Evolutionary conservation across 257 asterid genomes (phyloP).

Genomic region (Nicotiana otophora): DNA sequence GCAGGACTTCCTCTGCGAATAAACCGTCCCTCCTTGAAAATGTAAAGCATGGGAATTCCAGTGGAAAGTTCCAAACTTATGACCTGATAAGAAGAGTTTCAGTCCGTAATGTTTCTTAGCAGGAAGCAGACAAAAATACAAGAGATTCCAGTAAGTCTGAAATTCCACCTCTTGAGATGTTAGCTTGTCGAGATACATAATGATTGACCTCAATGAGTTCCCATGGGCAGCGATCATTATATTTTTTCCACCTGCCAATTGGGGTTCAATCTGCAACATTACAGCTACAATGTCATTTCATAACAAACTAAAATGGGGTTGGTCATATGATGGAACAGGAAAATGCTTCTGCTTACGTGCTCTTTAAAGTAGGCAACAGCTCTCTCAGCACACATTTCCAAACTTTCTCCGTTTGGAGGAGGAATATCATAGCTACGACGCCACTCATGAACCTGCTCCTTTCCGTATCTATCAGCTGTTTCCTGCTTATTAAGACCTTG

Average conservation of each 20-base stretch:
- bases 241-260: constrained; percentile 67
- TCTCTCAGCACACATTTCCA: constrained; percentile 99
- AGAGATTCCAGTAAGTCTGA: neutral
- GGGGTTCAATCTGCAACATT: constrained; percentile 76
- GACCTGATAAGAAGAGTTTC: constrained; percentile 42
- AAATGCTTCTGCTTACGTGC: constrained; percentile 35
- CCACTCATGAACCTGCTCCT: constrained; percentile 92
- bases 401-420: constrained; percentile 97
- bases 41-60: constrained; percentile 98
- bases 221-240: constrained; percentile 99
- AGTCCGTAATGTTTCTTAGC: neutral
- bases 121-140: neutral
- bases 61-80: constrained; percentile 93
- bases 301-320: neutral
- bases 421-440: constrained; percentile 93
- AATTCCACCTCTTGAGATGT: constrained; percentile 83
- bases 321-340: neutral
- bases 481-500: constrained; percentile 97
- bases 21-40: constrained; percentile 73
- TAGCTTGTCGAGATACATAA: constrained; percentile 93
- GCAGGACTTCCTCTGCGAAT: constrained; percentile 96
- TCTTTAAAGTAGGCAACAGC: constrained; percentile 93
- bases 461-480: constrained; percentile 92
- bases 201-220: constrained; percentile 93
- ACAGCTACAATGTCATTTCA: constrained; percentile 12